Base-by-base conservation (phyloP, 306 rosid genomes). In the Malus sieversii region DNA sequence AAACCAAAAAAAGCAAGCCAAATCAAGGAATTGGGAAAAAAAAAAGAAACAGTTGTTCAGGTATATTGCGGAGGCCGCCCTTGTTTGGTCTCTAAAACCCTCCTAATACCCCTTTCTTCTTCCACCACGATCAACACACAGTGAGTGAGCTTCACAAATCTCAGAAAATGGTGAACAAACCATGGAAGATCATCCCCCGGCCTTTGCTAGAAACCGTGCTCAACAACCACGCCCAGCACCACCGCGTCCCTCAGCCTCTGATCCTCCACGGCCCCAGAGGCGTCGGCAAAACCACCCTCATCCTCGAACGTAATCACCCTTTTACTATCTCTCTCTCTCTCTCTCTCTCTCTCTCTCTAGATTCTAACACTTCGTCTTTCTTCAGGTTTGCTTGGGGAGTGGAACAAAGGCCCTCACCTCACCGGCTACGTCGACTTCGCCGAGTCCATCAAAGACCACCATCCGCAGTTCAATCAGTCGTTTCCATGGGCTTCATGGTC, bases 211-310 rank as follows among this genome's bases (percentile, higher is more conserved):
- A 95, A 77, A 90, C 97, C 10, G 82, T 95, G 55, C 86, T 95
- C 4, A 92, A 95, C 92, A 92, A 90, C 83, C 98, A 95, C 80
- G 92, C 85, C 2, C 93, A 89, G 55, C 97, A 90, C 83, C 98
- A 90, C 82, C 96, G 96, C 0, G 97, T 95, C 18, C 97, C 71
- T 58, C 92, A 92, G 71, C 93, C 92, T 27, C 87, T 95, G 68
- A 58, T 95, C 78, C 94, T 95, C 38, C 98, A 95, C 76, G 99
- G 99, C 25, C 99, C 97, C 67, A 77, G 97, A 77, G 98, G 98
- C 84, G 93, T 82, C 51, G 99, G 99, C 8, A 92, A 95, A 86
- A 95, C 97, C 74, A 86, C 99, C 33, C 92, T 95, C 88, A 83
- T 95, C 27, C 92, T 88, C 74, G 86, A 92, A 71, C 97, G 99